Evolutionary conservation across 305 asterid species (phyloP), one percentile per base, ranked within the genome.

Genomic region (Fraxinus dipetala): DNA sequence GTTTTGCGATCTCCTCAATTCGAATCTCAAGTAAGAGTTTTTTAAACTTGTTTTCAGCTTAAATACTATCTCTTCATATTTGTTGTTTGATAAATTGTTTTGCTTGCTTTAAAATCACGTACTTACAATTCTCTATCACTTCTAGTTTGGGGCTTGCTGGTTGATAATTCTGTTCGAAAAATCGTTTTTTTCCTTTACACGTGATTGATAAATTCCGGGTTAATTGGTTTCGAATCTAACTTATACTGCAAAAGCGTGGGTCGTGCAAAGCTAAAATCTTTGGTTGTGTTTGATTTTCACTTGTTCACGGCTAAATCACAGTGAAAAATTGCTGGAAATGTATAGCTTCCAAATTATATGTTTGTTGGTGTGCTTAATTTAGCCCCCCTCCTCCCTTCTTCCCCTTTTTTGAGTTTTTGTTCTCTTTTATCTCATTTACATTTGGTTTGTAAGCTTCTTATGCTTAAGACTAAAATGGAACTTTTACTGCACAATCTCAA

Each of bases 71-170:
- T 36, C 24, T 67, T 74, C 81, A 18, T 80, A 83, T 36, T 63
- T 80, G 70, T 65, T 79, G 63, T 20, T 30, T 24, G 31, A 54
- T 76, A 48, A 16, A 32, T 54, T 76, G 80, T 38, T 34, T 78
- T 78, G 43, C 43, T 76, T 67, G 48, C 30, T 43, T 76, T 32
- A 1, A 16, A 30, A 65, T 65, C 22, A 70, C 24, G 40, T 3
- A 26, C 14, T 63, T 83, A 82, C 88, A 88, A 87, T 84, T 88
- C 83, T 76, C 8, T 78, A 79, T 72, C 72, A 77, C 83, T 78
- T 86, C 79, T 20, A 72, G 74, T 74, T 82, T 82, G 78, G 86
- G 88, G 80, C 24, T 80, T 14, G 65, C 86, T 83, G 88, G 81
- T 63, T 77, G 85, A n/a, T 84, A 84, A 59, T 76, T 81, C 73